phyloP scores from a whole-genome alignment of 2,329 filamentous ascomycete genomes.

The Verticillium longisporum region DNA sequence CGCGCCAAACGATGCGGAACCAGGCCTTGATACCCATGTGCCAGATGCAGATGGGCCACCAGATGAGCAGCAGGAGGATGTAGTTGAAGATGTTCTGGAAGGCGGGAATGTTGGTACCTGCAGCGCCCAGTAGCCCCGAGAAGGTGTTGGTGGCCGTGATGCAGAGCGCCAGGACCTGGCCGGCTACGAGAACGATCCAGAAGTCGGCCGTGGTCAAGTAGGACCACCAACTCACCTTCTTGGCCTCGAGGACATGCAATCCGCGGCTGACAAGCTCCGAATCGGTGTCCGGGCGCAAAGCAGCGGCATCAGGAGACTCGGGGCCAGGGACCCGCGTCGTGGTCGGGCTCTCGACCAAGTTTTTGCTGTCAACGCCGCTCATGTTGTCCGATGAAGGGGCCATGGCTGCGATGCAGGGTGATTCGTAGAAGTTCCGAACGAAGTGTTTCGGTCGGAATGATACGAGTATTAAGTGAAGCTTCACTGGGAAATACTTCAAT shows the following conservation, averaged over 20 bases:
- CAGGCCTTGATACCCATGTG: conserved; percentile 71
- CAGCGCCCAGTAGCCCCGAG: conserved; percentile 60
- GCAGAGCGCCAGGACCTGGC: conserved; percentile 80
- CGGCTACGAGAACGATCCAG: conserved; percentile 73
- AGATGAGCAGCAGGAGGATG: conserved; percentile 73
- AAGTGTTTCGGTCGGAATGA: background rate
- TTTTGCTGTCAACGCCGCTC: background rate
- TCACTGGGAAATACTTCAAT: background rate
- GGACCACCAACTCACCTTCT: conserved; percentile 54
- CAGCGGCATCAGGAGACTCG: background rate
- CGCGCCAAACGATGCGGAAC: conserved; percentile 51
- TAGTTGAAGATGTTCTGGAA: conserved; percentile 98
- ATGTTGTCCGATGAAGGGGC: background rate
- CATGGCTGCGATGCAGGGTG: background rate
- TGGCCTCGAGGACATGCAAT: conserved; percentile 47
- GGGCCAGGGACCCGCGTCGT: background rate
- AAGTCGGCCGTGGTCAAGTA: conserved; percentile 84
- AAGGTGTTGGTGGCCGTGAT: conserved; percentile 93
- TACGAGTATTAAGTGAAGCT: background rate
- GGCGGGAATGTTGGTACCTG: conserved; percentile 75
- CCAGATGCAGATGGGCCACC: conserved; percentile 73
- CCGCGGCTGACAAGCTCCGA: conserved; percentile 39
- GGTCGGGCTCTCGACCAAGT: background rate
- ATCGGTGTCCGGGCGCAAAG: conserved; percentile 5
- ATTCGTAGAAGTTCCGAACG: background rate